Base-by-base conservation (phyloP, 306 rosid genomes). In the Castanea sativa region DNA sequence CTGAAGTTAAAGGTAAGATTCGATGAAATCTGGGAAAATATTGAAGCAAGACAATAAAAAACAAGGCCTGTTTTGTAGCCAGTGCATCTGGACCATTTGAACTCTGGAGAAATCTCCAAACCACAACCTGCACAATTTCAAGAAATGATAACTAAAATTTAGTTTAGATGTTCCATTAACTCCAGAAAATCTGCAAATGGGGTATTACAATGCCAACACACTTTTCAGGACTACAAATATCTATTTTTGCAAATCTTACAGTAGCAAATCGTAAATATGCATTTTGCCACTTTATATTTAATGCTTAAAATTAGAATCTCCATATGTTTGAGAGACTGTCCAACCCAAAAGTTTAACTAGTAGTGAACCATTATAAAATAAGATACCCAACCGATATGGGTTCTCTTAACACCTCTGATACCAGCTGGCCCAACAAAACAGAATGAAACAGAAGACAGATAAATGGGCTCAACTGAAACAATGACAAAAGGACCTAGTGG, bases 81-180 rank as follows among this genome's bases (percentile, higher is more conserved):
- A 89, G 80, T 21, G 93, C 99, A 87, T 92, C 93, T 55, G 94
- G 88, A 87, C 98, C 91, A 55, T 86, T 79, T 78, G 97, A 93
- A 67, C 89, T 86, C 72, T 77, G 91, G 85, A 96, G 98, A 89
- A 86, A 96, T 81, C 91, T 96, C 98, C 95, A 91, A 79, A 96
- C 96, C 63, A 91, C 93, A 82, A 93, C 88, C 99, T 96, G 94
- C 81, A 77, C 76, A 85, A 75, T 65, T 86, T 77, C 55, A 70
- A 25, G 8, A 70, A 84, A 52, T 72, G 12, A 16, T 25, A 77
- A 33, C 56, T 29, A 71, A 30, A 73, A 72, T 33, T 33, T 19
- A 67, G 13, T 67, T 20, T 67, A 67, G 71, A 33, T 19, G 23
- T 2, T 19, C 25, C 16, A 13, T 59, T 23, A 15, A 64, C 16